These are phyloP conservation scores for Ramalina peruviana DNA, from an alignment of 495 filamentous ascomycete genomes.

Conservation along the genomic window DNA sequence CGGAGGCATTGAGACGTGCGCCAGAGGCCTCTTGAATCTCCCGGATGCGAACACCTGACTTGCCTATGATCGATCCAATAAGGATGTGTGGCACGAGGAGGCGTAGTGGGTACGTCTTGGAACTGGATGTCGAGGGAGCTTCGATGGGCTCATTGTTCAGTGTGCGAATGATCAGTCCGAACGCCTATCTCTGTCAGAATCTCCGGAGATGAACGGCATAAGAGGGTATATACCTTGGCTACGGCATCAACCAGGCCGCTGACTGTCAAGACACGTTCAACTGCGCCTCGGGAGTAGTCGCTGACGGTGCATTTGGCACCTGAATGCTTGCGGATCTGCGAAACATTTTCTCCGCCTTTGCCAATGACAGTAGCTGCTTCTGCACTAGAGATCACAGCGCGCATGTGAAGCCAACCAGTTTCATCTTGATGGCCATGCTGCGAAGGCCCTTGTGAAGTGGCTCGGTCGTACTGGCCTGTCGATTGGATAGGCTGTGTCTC, in stretches of 20 bases:
- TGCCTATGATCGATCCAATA: constrained; percentile 97
- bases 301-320: constrained; percentile 96
- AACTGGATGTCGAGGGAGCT: constrained; percentile 72
- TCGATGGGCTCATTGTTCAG: constrained; percentile 90
- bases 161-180: constrained; percentile 94
- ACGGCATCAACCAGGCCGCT: constrained; percentile 90
- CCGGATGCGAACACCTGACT: constrained; percentile 84
- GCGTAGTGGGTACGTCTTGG: constrained; percentile 93
- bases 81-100: constrained; percentile 92
- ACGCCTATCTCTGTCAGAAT: constrained; percentile 48
- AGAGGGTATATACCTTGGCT: constrained; percentile 61
- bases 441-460: constrained; percentile 32
- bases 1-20: constrained; percentile 90
- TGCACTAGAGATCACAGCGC: constrained; percentile 87
- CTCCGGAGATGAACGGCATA: not conserved
- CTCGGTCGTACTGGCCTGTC: constrained; percentile 43
- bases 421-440: constrained; percentile 59
- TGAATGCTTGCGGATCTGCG: constrained; percentile 78
- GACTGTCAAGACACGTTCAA: constrained; percentile 93
- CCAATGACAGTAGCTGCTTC: constrained; percentile 97
- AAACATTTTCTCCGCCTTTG: constrained; percentile 96
- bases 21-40: constrained; percentile 98
- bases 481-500: constrained; percentile 51
- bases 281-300: constrained; percentile 90
- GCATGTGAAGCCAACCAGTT: constrained; percentile 90